Conservation (phyloP, 176 grass and related monocot species). For the Oropetium thomaeum region DNA sequence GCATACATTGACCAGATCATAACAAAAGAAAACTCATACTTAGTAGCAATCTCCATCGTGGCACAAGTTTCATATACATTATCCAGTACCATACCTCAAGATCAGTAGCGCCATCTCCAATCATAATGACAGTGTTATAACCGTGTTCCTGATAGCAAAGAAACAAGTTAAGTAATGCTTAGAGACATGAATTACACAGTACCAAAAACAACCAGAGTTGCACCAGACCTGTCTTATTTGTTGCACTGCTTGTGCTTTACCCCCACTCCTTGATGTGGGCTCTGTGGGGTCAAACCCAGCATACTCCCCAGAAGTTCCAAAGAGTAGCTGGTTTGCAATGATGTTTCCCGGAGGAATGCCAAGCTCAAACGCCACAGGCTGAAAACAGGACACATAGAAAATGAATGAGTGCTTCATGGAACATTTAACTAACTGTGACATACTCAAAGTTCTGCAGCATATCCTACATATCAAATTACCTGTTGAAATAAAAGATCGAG, state of each 20-base stretch:
- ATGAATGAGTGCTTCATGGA: slow-evolving; percentile 2
- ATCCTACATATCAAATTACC: not conserved
- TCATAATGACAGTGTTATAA: slow-evolving; percentile 62
- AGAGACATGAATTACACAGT: slow-evolving; percentile 8
- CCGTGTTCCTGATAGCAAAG: slow-evolving; percentile 27
- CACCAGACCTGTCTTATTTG: slow-evolving; percentile 69
- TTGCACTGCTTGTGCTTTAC: slow-evolving; percentile 90
- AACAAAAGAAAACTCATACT: not conserved
- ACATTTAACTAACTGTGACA: not conserved
- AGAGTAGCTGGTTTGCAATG: slow-evolving; percentile 85
- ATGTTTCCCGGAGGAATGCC: slow-evolving; percentile 85
- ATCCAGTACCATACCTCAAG: slow-evolving; percentile 11
- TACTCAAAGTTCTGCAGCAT: not conserved
- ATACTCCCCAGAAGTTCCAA: slow-evolving; percentile 70
- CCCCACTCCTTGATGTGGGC: slow-evolving; percentile 82
- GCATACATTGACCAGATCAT: not conserved
- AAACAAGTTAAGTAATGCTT: slow-evolving; percentile 22
- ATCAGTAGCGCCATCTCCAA: slow-evolving; percentile 69
- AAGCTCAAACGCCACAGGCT: slow-evolving; percentile 82
- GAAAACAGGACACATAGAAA: slow-evolving; percentile 24
- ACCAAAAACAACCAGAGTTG: not conserved
- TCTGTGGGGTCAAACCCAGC: slow-evolving; percentile 82
- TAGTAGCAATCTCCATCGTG: not conserved
- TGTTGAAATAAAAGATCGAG: not conserved
- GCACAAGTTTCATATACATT: not conserved